Conservation (phyloP, 1,284 basidiomycete genomes). For the Trametes hirsuta region DNA sequence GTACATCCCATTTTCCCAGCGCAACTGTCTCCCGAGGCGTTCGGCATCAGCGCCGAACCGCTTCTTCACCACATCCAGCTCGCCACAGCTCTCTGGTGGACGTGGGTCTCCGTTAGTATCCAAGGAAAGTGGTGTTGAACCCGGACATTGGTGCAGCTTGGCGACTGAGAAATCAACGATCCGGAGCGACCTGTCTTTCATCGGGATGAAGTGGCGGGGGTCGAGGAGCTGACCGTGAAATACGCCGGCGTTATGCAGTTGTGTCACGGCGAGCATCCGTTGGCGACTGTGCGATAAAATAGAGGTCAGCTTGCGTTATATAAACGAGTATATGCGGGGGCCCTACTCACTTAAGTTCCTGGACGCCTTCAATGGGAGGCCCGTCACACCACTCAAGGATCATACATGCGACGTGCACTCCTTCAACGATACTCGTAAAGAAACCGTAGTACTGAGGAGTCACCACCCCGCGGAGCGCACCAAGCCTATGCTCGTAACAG, state of each 20-base stretch:
- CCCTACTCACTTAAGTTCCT: constrained; percentile 16
- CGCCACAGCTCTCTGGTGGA: constrained; percentile 12
- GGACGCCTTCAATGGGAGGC: not conserved
- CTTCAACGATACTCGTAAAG: constrained; percentile 10
- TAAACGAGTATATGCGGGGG: not conserved
- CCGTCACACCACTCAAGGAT: constrained; percentile 19
- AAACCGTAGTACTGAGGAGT: constrained; percentile 17
- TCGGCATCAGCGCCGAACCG: constrained; percentile 24
- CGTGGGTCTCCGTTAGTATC: constrained; percentile 11
- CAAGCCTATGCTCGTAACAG: constrained; percentile 13
- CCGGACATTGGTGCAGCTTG: constrained; percentile 15
- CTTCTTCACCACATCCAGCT: constrained; percentile 21
- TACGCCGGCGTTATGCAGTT: constrained; percentile 18
- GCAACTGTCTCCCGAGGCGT: constrained; percentile 5
- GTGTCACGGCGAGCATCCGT: constrained; percentile 14
- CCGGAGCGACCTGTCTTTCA: constrained; percentile 18
- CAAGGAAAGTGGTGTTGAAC: constrained; percentile 13
- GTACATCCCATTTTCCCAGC: constrained; percentile 13
- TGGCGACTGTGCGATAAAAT: constrained; percentile 16
- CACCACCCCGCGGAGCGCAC: constrained; percentile 6
- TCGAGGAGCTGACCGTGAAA: constrained; percentile 15
- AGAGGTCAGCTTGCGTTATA: too few relatives aligned
- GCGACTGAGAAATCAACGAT: constrained; percentile 25
- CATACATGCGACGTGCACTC: constrained; percentile 13
- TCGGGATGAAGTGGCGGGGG: constrained; percentile 16